Base-by-base conservation (phyloP, 1,284 basidiomycete species). In the Sporisorium sorghi region DNA sequence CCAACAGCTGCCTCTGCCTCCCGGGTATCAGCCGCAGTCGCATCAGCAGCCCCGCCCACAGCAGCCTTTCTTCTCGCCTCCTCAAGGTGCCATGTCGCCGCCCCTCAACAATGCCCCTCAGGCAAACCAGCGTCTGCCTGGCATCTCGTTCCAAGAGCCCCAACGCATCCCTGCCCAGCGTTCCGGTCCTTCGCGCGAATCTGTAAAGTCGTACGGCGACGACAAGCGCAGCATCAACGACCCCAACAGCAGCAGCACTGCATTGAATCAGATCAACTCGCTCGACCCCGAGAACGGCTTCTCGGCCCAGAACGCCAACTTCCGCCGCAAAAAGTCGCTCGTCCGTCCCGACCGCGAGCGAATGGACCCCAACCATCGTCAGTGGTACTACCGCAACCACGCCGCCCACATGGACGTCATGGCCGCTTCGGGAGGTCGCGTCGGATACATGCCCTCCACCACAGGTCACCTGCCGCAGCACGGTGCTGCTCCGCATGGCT, bases 261-360 rank as follows among this genome's bases (percentile, higher is more conserved):
- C 65, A 8, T 26, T 66, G 37, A 70, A 52, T 33, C 73, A 75
- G 57, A 42, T 66, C 48, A 68, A 62, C 62, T 66, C 68, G 14
- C 76, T 76, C 48, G 81, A 83, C 50, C 70, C 78, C 21, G 81
- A 83, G 52, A 43, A 67, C 2, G 81, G 80, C 63, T 76, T 77
- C 50, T 70, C 75, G 17, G 75, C 65, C 7, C 67, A 72, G 33
- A 77, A 77, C 46, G 55, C 65, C 47, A 73, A 78, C 37, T 79
- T 92, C 47, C 86, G 87, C 61, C 87, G 95, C 83, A 98, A 97
- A 88, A 96, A 95, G 89, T 93, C 91, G 82, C 89, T 99, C 49
- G 93, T 98, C 58, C 88, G 90, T 60, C 96, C 97, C 9, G 96
- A 99, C 85, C 88, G 96, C 70, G 96, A 97, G 87, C 93, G 96